A percentile compares a stretch with the other conserved stretches of the same genome.
These are phyloP conservation scores for Ophidiomyces ophidiicola DNA, from an alignment of 2,329 filamentous ascomycete genomes.

Conservation along the genomic window DNA sequence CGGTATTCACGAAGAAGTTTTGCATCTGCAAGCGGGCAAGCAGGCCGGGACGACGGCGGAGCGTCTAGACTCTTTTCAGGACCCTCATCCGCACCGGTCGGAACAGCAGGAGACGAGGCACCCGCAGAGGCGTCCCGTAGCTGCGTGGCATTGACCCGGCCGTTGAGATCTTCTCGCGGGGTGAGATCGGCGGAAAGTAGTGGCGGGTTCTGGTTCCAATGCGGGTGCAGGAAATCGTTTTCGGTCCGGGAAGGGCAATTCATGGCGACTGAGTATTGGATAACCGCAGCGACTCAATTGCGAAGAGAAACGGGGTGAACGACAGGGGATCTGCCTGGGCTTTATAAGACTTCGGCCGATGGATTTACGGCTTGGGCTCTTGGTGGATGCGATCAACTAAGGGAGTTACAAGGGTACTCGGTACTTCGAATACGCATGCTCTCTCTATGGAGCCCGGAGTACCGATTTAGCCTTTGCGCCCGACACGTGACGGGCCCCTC, in stretches of 20 bases:
- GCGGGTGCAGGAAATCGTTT: conserved; percentile 34
- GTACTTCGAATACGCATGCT: too few species aligned
- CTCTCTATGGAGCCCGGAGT: too few species aligned
- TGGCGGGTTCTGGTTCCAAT: conserved; percentile 45
- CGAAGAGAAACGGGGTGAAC: not conserved
- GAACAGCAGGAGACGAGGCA: conserved; percentile 1
- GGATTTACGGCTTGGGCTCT: too few species aligned
- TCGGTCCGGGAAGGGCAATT: conserved; percentile 46
- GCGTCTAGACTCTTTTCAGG: conserved; percentile 9
- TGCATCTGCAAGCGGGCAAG: conserved; percentile 12
- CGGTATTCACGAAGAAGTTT: conserved; percentile 12
- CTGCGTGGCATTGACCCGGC: conserved; percentile 42
- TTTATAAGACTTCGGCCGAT: too few species aligned
- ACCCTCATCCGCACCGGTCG: conserved; percentile 9
- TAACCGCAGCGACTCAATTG: not conserved
- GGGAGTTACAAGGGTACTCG: too few species aligned
- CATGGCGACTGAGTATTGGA: conserved; percentile 27
- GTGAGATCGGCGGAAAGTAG: conserved; percentile 39
- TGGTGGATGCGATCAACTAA: too few species aligned
- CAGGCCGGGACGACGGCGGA: not conserved
- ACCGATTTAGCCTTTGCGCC: too few species aligned
- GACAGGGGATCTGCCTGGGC: not conserved
- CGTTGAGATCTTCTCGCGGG: conserved; percentile 45
- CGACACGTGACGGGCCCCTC: too few species aligned
- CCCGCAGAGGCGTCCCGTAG: conserved; percentile 18